These are phyloP conservation scores for Komagataella pseudopastoris DNA, from an alignment of 805 yeast species.

Conservation along the genomic window DNA sequence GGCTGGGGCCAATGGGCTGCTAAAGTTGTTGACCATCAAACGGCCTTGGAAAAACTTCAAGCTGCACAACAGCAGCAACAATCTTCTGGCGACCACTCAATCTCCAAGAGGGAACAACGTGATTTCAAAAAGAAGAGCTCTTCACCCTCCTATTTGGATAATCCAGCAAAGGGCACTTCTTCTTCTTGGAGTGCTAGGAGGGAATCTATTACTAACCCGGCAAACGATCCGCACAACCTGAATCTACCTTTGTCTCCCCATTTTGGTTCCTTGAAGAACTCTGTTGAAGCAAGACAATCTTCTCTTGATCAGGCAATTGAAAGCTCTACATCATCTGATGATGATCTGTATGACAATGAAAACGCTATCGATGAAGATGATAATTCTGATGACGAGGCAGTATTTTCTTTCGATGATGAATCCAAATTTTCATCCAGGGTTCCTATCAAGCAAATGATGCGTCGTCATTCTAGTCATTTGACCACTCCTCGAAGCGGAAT, in stretches of 20 bases:
- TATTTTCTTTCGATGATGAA: conserved; percentile 14
- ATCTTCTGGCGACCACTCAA: not conserved
- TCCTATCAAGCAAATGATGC: not conserved
- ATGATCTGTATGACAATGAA: conserved; percentile 13
- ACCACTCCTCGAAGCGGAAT: not conserved
- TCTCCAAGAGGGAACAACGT: not conserved
- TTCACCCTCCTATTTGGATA: not conserved
- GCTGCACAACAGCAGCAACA: not conserved
- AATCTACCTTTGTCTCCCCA: conserved; percentile 28
- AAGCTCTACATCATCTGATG: conserved; percentile 16
- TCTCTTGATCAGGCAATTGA: conserved; percentile 24
- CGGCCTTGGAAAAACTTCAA: not conserved
- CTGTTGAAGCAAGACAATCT: conserved; percentile 15
- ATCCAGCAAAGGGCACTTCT: not conserved
- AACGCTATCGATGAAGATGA: conserved; percentile 15
- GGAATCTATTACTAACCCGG: conserved; percentile 36
- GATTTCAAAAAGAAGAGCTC: not conserved
- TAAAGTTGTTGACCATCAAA: conserved; percentile 12
- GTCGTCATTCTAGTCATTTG: conserved; percentile 1
- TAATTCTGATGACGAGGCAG: conserved; percentile 21
- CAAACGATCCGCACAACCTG: conserved; percentile 28
- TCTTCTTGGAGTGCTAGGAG: conserved; percentile 21
- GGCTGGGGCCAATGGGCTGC: conserved; percentile 99
- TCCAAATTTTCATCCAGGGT: not conserved
- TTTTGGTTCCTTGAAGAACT: conserved; percentile 11